Evolutionary conservation across 208 protist genomes (phyloP).

Genomic region (Leishmania mexicana): DNA sequence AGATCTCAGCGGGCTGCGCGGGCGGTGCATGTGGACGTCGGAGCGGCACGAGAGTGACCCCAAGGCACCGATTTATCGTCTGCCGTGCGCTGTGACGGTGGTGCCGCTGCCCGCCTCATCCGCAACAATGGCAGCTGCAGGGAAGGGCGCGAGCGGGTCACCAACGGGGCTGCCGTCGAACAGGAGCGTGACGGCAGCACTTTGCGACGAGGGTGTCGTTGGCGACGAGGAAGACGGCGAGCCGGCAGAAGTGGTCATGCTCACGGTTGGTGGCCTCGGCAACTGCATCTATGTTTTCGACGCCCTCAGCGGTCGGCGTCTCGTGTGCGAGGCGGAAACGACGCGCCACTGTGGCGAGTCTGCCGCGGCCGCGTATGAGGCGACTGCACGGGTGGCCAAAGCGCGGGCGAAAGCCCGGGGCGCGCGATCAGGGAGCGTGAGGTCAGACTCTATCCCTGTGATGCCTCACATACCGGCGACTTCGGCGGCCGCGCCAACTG

Average conservation of each 20-base stretch:
- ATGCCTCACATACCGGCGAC: not conserved
- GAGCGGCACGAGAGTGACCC: conserved; percentile 37
- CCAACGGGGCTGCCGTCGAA: not conserved
- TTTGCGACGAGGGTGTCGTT: not conserved
- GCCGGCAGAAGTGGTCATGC: conserved; percentile 35
- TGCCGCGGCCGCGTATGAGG: conserved; percentile 13
- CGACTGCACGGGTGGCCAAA: not conserved
- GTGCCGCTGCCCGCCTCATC: conserved; percentile 19
- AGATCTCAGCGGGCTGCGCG: conserved; percentile 36
- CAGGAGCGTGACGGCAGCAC: not conserved
- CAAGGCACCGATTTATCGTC: conserved; percentile 58
- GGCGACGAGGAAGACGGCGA: conserved; percentile 14
- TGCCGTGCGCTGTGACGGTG: conserved; percentile 57
- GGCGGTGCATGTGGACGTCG: conserved; percentile 28
- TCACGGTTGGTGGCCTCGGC: conserved; percentile 68
- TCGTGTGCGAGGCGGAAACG: conserved; percentile 27
- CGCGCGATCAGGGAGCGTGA: not conserved
- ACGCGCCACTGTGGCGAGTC: conserved; percentile 12
- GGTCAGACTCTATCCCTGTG: not conserved
- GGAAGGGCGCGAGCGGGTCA: conserved; percentile 4
- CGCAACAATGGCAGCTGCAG: not conserved
- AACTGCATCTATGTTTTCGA: conserved; percentile 69
- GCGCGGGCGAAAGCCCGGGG: not conserved
- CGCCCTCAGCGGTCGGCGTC: conserved; percentile 59
- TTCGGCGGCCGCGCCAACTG: not conserved